Conservation (phyloP, 2,329 filamentous ascomycete species). For the Calonectria henricotiae region DNA sequence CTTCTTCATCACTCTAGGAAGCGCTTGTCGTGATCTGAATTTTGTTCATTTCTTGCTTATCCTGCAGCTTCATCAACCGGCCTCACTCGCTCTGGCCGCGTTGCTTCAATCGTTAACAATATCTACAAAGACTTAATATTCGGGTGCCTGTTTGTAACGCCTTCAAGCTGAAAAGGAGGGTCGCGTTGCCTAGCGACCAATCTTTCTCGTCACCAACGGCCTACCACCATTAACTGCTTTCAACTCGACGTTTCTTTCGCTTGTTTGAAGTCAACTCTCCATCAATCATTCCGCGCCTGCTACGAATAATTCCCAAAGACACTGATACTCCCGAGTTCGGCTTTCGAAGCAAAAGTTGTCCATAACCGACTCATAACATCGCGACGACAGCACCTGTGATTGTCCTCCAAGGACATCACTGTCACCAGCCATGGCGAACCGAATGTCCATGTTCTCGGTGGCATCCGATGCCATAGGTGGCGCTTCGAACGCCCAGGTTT, state of each 20-base stretch:
- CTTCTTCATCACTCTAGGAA: constrained; percentile 50
- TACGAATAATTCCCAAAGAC: constrained; percentile 25
- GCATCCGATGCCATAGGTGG: constrained; percentile 76
- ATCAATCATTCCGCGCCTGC: constrained; percentile 38
- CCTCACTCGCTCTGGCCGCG: constrained; percentile 75
- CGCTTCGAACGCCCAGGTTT: constrained; percentile 84
- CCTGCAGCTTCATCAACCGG: constrained; percentile 53
- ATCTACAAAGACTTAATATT: constrained; percentile 30
- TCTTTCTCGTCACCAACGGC: constrained; percentile 44
- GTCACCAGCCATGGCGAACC: constrained; percentile 70
- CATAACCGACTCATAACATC: constrained; percentile 40
- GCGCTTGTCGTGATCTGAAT: constrained; percentile 45
- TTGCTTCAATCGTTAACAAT: constrained; percentile 60
- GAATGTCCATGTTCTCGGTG: constrained; percentile 80
- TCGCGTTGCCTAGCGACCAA: constrained; percentile 54
- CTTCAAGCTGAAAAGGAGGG: constrained; percentile 51
- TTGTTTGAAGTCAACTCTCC: constrained; percentile 41
- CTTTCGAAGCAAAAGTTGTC: constrained; percentile 35
- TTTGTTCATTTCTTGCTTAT: constrained; percentile 44
- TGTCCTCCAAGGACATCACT: constrained; percentile 61
- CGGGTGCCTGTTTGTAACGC: constrained; percentile 43
- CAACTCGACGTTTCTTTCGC: constrained; percentile 35
- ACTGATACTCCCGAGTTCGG: constrained; percentile 35
- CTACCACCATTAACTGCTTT: constrained; percentile 40
- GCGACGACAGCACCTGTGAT: constrained; percentile 53